Percentiles rank a stretch among this genome's conserved stretches.
Evolutionary conservation across 73 alveolate species (phyloP).

Genomic region (Stentor roeselii): DNA sequence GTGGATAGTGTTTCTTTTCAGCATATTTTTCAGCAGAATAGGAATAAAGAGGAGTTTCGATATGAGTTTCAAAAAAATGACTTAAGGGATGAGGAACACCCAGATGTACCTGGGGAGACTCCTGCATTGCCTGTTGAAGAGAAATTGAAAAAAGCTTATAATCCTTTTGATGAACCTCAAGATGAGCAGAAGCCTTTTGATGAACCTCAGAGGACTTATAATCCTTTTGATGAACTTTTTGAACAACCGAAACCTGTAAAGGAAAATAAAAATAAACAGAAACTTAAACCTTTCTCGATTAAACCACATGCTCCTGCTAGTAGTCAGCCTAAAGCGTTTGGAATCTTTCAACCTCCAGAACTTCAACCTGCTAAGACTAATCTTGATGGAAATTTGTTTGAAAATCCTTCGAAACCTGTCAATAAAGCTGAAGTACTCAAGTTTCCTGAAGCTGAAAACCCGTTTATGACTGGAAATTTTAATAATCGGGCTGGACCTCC

Average conservation of each 20-base stretch:
- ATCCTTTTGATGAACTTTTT: slow-evolving; percentile 15
- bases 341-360: slow-evolving; percentile 6
- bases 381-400: slow-evolving; percentile 19
- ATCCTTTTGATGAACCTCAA: not conserved
- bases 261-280: not conserved
- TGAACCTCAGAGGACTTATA: not conserved
- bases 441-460: slow-evolving; percentile 16
- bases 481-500: not conserved
- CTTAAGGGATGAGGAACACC: too few relatives aligned
- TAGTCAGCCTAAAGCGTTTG: not conserved
- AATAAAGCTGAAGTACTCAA: not conserved
- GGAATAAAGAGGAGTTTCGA: slow-evolving; percentile 2
- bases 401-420: slow-evolving; percentile 10
- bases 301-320: slow-evolving; percentile 6
- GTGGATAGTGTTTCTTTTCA: slow-evolving; percentile 11
- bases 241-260: not conserved
- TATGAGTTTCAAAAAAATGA: not conserved
- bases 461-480: not conserved
- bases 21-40: not conserved
- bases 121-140: not conserved
- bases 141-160: not conserved
- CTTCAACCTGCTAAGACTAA: not conserved
- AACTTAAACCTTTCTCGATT: not conserved
- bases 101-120: not conserved
- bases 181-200: not conserved